Conservation (phyloP, 306 rosid species). For the Rosa multiflora region DNA sequence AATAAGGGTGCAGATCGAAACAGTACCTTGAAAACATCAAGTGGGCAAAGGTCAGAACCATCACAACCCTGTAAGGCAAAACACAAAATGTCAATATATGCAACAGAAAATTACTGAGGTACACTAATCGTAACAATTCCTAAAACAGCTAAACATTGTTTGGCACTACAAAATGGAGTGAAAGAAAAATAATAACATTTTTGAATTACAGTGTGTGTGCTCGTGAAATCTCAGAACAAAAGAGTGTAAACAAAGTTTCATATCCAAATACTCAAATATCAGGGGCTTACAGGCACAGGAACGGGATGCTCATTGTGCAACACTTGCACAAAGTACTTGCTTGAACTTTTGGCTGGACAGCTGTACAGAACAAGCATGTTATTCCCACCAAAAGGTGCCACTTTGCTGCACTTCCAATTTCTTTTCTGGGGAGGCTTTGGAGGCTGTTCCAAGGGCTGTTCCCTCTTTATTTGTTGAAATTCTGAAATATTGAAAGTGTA, state of each 20-base stretch:
- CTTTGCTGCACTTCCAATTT: slow-evolving; percentile 69
- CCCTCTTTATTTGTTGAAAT: slow-evolving; percentile 61
- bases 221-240: background rate
- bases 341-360: slow-evolving; percentile 60
- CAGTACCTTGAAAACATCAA: slow-evolving; percentile 77
- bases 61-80: slow-evolving; percentile 65
- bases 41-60: slow-evolving; percentile 72
- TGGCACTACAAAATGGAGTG: background rate
- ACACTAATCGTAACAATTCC: background rate
- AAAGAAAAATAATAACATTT: background rate
- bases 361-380: slow-evolving; percentile 78
- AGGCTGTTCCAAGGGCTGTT: slow-evolving; percentile 67
- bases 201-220: background rate
- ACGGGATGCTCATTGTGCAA: slow-evolving; percentile 85
- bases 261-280: background rate
- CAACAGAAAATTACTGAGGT: slow-evolving; percentile 1
- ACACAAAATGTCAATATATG: slow-evolving; percentile 16
- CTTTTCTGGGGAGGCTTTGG: slow-evolving; percentile 86
- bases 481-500: slow-evolving; percentile 42
- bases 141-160: background rate
- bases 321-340: slow-evolving; percentile 73
- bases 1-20: slow-evolving; percentile 20
- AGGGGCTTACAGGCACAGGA: slow-evolving; percentile 67
- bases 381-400: slow-evolving; percentile 97
- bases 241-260: background rate